Evolutionary conservation across 768 basidiomycete species (phyloP).

Genomic region (Pisolithus microcarpus): DNA sequence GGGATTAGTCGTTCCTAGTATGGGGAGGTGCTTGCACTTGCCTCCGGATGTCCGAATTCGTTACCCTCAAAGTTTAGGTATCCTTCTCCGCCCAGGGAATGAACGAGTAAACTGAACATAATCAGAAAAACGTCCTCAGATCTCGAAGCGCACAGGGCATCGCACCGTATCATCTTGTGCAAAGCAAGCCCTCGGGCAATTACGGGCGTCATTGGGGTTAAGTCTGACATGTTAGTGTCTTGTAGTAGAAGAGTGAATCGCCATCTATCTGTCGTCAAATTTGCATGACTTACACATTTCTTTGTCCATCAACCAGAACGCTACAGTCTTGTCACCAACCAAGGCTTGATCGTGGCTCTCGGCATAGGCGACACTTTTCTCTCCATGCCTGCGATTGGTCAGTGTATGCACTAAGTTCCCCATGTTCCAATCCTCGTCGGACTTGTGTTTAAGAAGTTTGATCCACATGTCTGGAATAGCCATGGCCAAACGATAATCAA

Average conservation of each 20-base stretch:
- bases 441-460: constrained; percentile 90
- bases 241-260: not conserved
- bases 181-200: constrained; percentile 85
- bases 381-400: constrained; percentile 80
- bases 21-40: constrained; percentile 22
- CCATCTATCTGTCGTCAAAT: not conserved
- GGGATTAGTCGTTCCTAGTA: not conserved
- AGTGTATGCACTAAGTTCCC: constrained; percentile 82
- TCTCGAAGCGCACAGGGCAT: constrained; percentile 17
- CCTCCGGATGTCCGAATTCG: constrained; percentile 98
- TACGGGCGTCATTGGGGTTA: constrained; percentile 73
- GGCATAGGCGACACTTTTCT: constrained; percentile 88
- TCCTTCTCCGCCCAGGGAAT: constrained; percentile 92
- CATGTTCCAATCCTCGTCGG: constrained; percentile 85
- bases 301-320: constrained; percentile 99
- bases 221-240: constrained; percentile 94
- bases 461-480: constrained; percentile 99
- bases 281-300: constrained; percentile 81
- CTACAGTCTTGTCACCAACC: constrained; percentile 97
- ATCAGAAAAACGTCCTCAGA: not conserved
- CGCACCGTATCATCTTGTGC: constrained; percentile 95
- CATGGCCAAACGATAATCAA: constrained; percentile 98
- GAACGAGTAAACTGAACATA: constrained; percentile 66
- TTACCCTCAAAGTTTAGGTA: constrained; percentile 98
- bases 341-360: constrained; percentile 98